Base-by-base conservation (phyloP, 2,329 filamentous ascomycete genomes). In the Calonectria pseudoturangicola region DNA sequence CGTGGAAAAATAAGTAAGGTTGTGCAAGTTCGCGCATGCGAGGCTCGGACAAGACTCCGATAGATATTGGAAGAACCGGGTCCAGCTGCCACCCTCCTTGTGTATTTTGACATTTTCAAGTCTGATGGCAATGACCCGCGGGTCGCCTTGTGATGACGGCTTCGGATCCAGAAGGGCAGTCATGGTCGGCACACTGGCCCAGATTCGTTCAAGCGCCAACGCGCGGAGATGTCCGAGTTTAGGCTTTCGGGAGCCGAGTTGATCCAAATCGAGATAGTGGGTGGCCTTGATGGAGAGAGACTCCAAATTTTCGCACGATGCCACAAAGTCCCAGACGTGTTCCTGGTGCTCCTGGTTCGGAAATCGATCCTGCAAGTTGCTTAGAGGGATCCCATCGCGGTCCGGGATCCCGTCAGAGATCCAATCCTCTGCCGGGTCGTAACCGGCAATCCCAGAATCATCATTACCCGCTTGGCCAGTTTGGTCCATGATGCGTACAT, bases 291-390 rank as follows among this genome's bases (percentile, higher is more conserved):
- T 36, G 9, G 16, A 48, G 12, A 64, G 60, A 25, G 18, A 64
- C 43, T 64, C 60, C 2, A 36, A 15, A 10, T 48, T 64, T 21
- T n/a, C 27, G 16, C 60, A 64, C 18, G 60, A 47, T 12, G 60
- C 60, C 27, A 64, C 60, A 48, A 64, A 64, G 10, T 48, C 27
- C 60, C 60, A 64, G 33, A 64, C 15, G 12, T 36, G 16, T 5
- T 9, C n/a, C 33, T 64, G 60, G 43, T 48, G 43, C 6, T 28
- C 27, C 27, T 30, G 41, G 9, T 64, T 64, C 15, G 41, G 41
- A 28, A 25, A 48, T n/a, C 33, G 18, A 6, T 3, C 3, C 28
- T 64, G 60, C 27, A 64, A 13, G 4, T 64, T 64, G 18, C 60
- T 64, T 10, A 28, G 10, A 10, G 60, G 60, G 7, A 64, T 48